These are phyloP conservation scores for Neurospora sp. DNA, from an alignment of 495 filamentous ascomycete species.

Conservation along the genomic window DNA sequence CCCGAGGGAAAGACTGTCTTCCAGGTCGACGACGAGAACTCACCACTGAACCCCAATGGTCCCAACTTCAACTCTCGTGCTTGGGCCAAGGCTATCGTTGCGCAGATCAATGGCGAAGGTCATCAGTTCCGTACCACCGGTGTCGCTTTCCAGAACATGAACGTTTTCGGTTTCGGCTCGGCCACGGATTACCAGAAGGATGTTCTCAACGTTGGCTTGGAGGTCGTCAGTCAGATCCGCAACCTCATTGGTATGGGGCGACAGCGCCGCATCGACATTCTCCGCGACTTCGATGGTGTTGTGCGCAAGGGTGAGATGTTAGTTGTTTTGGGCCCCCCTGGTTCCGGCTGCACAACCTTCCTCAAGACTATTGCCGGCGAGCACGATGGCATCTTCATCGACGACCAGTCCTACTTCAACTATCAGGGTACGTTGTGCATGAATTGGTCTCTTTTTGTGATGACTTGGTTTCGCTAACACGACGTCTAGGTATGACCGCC, in stretches of 20 bases:
- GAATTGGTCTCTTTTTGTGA: background rate
- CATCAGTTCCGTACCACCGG: constrained; percentile 39
- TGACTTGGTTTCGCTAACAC: constrained; percentile 6
- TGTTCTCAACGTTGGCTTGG: constrained; percentile 54
- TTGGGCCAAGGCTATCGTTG: constrained; percentile 47
- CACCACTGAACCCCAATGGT: constrained; percentile 42
- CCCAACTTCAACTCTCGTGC: constrained; percentile 40
- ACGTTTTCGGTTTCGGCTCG: constrained; percentile 65
- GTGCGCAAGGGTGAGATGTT: constrained; percentile 70
- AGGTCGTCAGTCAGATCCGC: constrained; percentile 34
- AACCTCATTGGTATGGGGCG: constrained; percentile 36
- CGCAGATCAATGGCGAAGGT: constrained; percentile 33
- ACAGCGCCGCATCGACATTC: constrained; percentile 61
- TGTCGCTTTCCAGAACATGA: constrained; percentile 52
- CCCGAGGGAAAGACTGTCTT: constrained; percentile 25
- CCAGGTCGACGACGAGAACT: constrained; percentile 25
- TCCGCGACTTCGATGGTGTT: constrained; percentile 71
- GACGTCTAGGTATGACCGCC: constrained; percentile 35
- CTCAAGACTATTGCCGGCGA: constrained; percentile 73
- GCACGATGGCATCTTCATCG: constrained; percentile 60
- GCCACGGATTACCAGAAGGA: constrained; percentile 76
- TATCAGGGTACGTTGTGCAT: constrained; percentile 50
- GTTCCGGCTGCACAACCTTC: constrained; percentile 68
- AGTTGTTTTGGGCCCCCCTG: constrained; percentile 67
- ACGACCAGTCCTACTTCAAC: constrained; percentile 55